Evolutionary conservation across 768 basidiomycete species (phyloP), one percentile per base, ranked within the genome.

Genomic region (Lactifluus echinatus): DNA sequence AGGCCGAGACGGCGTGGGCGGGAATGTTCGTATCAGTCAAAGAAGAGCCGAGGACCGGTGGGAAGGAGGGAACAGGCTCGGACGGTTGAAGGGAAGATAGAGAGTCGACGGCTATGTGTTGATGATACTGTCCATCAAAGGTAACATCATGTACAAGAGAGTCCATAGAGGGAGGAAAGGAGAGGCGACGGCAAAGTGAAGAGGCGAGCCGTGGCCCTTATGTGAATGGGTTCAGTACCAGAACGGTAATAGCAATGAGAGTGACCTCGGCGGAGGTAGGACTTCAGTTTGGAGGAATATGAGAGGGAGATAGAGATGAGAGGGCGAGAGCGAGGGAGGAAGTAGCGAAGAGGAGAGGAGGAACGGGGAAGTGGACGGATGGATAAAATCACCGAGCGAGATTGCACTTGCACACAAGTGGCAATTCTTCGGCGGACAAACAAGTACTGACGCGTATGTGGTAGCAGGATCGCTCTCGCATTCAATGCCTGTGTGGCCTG

Each of bases 21-120:
- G 68, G 17, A 50, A 64, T 59, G 36, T 61, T 29, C 2, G 63
- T 33, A 55, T 70, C 68, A 21, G 60, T 33, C 50, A 62, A 63
- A 26, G 62, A 40, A 45, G 62, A 61, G 34, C 48, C 40, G 52
- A 62, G 34, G 57, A 53, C 52, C 37, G 56, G 24, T 19, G 56
- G 55, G 56, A 61, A 63, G 50, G 60, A 61, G 44, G 51, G 46
- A 48, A 42, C 31, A 51, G 37, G 31, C 34, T 55, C 58, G 37
- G 61, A 39, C 24, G 59, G 29, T 46, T 42, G 54, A 17, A 61
- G 23, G 36, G 53, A 52, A 34, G 61, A 46, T 10, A 53, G 40
- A 12, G 53, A 23, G 47, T 49, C 56, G 45, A 53, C 33, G 14
- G 28, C 24, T 17, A 53, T 12, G 15, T 59, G 60, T 6, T 44